Conservation (phyloP, 257 asterid species). For the Capsicum chinense region DNA sequence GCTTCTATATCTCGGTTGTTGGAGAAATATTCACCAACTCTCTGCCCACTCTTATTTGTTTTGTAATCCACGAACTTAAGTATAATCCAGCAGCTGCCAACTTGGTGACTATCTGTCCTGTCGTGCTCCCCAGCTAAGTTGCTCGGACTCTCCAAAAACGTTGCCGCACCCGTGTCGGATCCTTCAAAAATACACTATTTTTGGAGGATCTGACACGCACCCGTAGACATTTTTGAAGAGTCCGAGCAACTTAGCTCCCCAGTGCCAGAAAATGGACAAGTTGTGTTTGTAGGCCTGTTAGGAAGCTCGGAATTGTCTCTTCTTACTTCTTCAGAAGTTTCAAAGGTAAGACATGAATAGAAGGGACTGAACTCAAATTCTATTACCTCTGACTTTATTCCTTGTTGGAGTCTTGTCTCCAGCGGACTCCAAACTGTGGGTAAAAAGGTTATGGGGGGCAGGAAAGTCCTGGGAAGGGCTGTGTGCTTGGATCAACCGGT, state of each 20-base stretch:
- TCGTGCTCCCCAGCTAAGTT: background rate
- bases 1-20: background rate
- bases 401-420: background rate
- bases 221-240: no score
- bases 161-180: no score
- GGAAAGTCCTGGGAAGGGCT: background rate
- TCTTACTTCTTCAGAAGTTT: background rate
- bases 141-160: no score
- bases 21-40: conserved; percentile 2
- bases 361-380: background rate
- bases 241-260: no score
- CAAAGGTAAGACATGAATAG: background rate
- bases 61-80: conserved; percentile 8
- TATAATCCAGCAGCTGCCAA: background rate
- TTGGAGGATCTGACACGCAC: no score
- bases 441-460: background rate
- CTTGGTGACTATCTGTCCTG: background rate
- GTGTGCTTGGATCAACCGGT: background rate
- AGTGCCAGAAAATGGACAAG: conserved; percentile 7
- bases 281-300: background rate
- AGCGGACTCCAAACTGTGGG: background rate
- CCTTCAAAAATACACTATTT: no score
- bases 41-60: background rate
- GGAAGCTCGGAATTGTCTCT: background rate
- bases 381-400: background rate